phyloP scores from a whole-genome alignment of 495 filamentous ascomycete genomes.

The Neurospora pannonica region DNA sequence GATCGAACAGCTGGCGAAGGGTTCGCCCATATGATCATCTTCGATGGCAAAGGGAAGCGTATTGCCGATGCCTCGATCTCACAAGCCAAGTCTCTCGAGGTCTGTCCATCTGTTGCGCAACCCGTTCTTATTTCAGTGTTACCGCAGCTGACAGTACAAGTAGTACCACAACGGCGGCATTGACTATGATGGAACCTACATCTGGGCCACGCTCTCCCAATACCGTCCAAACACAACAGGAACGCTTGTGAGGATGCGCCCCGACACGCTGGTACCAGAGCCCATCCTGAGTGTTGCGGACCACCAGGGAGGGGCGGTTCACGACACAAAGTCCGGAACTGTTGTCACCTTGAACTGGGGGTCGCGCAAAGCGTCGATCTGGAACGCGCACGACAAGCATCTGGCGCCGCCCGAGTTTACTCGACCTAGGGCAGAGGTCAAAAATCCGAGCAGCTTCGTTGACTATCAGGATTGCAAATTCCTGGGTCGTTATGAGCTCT shows the following conservation, averaged over 20 bases:
- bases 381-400: slow-evolving; percentile 16
- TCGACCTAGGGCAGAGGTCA: slow-evolving; percentile 5
- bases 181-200: slow-evolving; percentile 32
- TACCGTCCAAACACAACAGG: slow-evolving; percentile 31
- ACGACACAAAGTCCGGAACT: slow-evolving; percentile 17
- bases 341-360: slow-evolving; percentile 31
- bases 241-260: slow-evolving; percentile 24
- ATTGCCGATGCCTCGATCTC: slow-evolving; percentile 29
- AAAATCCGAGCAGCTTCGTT: slow-evolving; percentile 22
- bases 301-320: slow-evolving; percentile 28
- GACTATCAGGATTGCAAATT: slow-evolving; percentile 36
- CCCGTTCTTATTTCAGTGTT: neutral
- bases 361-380: slow-evolving; percentile 20
- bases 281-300: slow-evolving; percentile 19
- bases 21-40: slow-evolving; percentile 26
- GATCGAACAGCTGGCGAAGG: slow-evolving; percentile 24
- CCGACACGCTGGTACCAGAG: slow-evolving; percentile 17
- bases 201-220: slow-evolving; percentile 27
- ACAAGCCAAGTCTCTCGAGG: slow-evolving; percentile 14
- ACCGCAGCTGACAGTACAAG: neutral
- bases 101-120: neutral
- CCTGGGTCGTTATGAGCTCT: slow-evolving; percentile 18
- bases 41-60: slow-evolving; percentile 19
- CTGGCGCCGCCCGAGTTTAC: slow-evolving; percentile 18
- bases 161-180: slow-evolving; percentile 29